These are phyloP conservation scores for Mycena amicta DNA, from an alignment of 768 basidiomycete genomes.

Conservation along the genomic window DNA sequence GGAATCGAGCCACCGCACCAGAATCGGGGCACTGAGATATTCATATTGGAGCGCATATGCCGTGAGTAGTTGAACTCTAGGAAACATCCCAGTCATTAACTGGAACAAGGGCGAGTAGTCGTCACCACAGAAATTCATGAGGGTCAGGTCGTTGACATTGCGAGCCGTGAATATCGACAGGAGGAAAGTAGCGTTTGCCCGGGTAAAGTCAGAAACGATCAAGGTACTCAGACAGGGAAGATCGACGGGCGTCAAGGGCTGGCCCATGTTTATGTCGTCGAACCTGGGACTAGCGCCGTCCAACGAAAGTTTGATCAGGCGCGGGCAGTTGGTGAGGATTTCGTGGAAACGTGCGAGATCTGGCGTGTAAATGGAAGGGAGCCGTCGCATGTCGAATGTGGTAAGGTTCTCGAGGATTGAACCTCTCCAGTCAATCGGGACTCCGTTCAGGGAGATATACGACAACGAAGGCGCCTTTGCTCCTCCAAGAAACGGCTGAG, in stretches of 20 bases:
- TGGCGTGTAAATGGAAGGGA: conserved; percentile 57
- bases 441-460: conserved; percentile 57
- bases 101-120: conserved; percentile 55
- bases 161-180: conserved; percentile 57
- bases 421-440: conserved; percentile 61
- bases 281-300: conserved; percentile 63
- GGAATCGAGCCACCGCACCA: conserved; percentile 57
- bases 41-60: conserved; percentile 47
- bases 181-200: conserved; percentile 49
- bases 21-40: conserved; percentile 27
- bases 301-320: conserved; percentile 55
- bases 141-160: conserved; percentile 55
- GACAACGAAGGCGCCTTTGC: conserved; percentile 45
- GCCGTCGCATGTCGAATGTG: conserved; percentile 64
- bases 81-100: conserved; percentile 49
- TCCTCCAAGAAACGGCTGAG: conserved; percentile 56
- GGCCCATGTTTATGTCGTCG: conserved; percentile 23
- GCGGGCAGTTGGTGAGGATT: conserved; percentile 51
- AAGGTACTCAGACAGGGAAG: conserved; percentile 55
- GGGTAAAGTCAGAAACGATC: conserved; percentile 57
- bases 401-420: conserved; percentile 55
- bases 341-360: conserved; percentile 51
- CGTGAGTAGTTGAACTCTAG: conserved; percentile 56
- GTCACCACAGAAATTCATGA: conserved; percentile 54
- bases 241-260: conserved; percentile 38